A percentile compares a stretch with the other conserved stretches of the same genome.
These are phyloP conservation scores for maize (Zea mays) DNA, from an alignment of 176 grass and related monocot genomes.

Conservation along the genomic window Zm-B73-REFERENCE-NAM-5.0 NC_050104.1:14331001-14331500, in stretches of 20 bases:
- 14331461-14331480: not conserved
- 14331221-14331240: conserved; percentile 41
- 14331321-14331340: not conserved
- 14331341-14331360: not conserved
- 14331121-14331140: not conserved
- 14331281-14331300: not conserved
- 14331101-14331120: conserved; percentile 17
- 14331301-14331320: not conserved
- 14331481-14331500: not conserved
- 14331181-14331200: not conserved
- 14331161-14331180: not conserved
- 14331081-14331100: not conserved
- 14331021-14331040: conserved; percentile 37
- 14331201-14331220: conserved; percentile 5
- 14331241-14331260: not conserved
- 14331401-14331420: not conserved
- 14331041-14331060: conserved; percentile 36
- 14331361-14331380: conserved; percentile 3
- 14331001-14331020: conserved; percentile 23
- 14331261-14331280: conserved; percentile 39
- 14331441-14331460: conserved; percentile 1
- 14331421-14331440: conserved; percentile 19
- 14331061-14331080: no score
- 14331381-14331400: not conserved
- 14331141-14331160: conserved; percentile 25